Evolutionary conservation across 352 stramenopile species (phyloP), one percentile per base, ranked within the genome.

Genomic region (Globisporangium rhizosaccharum): DNA sequence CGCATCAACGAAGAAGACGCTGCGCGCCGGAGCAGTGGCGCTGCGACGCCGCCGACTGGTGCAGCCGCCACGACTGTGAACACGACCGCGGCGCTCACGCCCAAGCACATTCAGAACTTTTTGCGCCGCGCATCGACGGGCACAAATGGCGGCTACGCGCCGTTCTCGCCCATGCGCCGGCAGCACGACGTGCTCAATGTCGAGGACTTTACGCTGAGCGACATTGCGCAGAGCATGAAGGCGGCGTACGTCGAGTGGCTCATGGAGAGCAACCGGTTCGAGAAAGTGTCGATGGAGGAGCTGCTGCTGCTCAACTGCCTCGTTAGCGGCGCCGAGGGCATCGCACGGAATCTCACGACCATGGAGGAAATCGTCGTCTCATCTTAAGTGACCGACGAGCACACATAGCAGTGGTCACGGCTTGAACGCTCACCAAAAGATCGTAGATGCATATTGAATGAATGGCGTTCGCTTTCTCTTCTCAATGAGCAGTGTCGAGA

Each of bases 131-230:
- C 66, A 8, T 81, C 74, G 33, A 79, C 71, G 2, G 28, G 64
- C 14, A 23, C 14, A 36, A 36, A 36, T n/a, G 46, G 48, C 12
- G 61, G 33, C 3, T 56, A 62, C 46, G 57, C 39, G 8, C 64
- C 70, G 25, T 68, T 67, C 18, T 91, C 82, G 15, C 80, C 75
- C 5, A 89, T 90, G 75, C 75, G 77, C 30, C 75, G 78, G n/a
- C 66, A 88, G 37, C 84, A 92, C 70, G 82, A 94, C 33, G 76
- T 94, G 42, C 53, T 92, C 10, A 92, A 92, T 59, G 78, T 93
- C 2, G 82, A 89, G 39, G 83, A 90, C 57, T 93, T 93, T 44
- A 81, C 70, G 12, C 73, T 89, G 8, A 71, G 69, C 36, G 82
- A 92, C 30, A 89, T 90, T 26, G 82, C 84, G 0, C 63, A 67